Base-by-base conservation (phyloP, 805 yeast genomes). In the Saccharomycopsis schoenii region DNA sequence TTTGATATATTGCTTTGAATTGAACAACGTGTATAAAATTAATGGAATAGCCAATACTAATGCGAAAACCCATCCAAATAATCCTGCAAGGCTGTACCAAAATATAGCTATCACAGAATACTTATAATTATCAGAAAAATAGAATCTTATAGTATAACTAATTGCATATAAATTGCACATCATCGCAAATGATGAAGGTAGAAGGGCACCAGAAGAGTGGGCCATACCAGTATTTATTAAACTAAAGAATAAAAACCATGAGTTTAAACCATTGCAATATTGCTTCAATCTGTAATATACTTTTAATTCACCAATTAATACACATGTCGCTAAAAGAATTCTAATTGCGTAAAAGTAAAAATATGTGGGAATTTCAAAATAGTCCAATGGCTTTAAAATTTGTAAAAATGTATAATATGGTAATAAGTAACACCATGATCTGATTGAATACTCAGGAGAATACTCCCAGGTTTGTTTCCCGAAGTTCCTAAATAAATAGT, bases 381-480 rank as follows among this genome's bases (percentile, higher is more conserved):
- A 29, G 2, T 59, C 43, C 14, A 50, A 24, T 10, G 42, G 25
- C 24, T 25, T 36, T 14, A 51, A 58, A 24, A 56, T 1, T n/a
- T 56, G 41, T n/a, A 56, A 24, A 15, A 41, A 12, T 37, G 47
- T 47, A 11, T 69, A 62, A 56, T 70, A 72, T 0, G 80, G 88
- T 6, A 83, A 63, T 34, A 92, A 73, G 67, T 87, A 91, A 1
- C 88, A 79, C 84, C 94, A 93, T 1, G 97, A 89, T 65, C 98
- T 74, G 60, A 92, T 89, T 17, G 96, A 89, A 68, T 82, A 89
- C 59, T 80, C 87, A 0, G 97, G 97, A 0, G 97, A 89, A 71
- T 92, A 93, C 69, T 92, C 97, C 97, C 97, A 92, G 0, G 97
- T 92, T 71, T 91, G 91, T 67, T 91, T 88, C 1, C 97, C 98